Base-by-base conservation (phyloP, 768 basidiomycete genomes). In the Termitomyces titanicus region DNA sequence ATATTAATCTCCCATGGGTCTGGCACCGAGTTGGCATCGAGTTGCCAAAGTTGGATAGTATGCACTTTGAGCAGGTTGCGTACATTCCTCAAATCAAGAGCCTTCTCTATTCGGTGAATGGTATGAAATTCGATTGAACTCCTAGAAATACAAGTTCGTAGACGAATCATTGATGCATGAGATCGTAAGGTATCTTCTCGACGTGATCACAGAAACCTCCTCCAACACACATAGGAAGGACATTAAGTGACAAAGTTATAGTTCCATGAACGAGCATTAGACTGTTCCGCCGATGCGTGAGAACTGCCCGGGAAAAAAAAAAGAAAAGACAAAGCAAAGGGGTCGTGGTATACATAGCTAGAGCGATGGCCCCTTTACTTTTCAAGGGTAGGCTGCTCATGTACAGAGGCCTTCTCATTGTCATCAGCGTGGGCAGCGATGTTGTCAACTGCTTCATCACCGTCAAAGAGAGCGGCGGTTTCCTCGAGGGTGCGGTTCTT, bases 401-500 rank as follows among this genome's bases (percentile, higher is more conserved):
- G 62, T 64, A 66, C 66, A 5, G 72, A 72, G 3, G 61, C 66
- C 54, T 74, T 76, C 58, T 76, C 74, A 54, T 72, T 70, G 44
- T 58, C 61, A 34, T 44, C 55, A 20, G 68, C 64, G 47, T 52
- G 31, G 51, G 38, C 22, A 60, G 76, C 31, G 71, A 83, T 69
- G 42, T 70, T 63, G 9, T 70, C 67, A 5, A 68, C 65, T 22
- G 74, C 81, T 1, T 82, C 79, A 11, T 84, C 80, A 37, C 87
- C 88, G 61, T 92, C 89, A 75, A 92, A 92, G 50, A 92, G 67
- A 34, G 79, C 85, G 9, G 88, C 85, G n/a, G 89, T 90, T 74
- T 92, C 89, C 68, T 92, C 89, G 60, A 92, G 78, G 17, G 87
- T 82, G 57, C 79, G 81, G 68, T 80, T 78, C 75, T 82, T 86